These are phyloP conservation scores for Perkinsela sp. DNA, from an alignment of 208 protist species.

Conservation along the genomic window DNA sequence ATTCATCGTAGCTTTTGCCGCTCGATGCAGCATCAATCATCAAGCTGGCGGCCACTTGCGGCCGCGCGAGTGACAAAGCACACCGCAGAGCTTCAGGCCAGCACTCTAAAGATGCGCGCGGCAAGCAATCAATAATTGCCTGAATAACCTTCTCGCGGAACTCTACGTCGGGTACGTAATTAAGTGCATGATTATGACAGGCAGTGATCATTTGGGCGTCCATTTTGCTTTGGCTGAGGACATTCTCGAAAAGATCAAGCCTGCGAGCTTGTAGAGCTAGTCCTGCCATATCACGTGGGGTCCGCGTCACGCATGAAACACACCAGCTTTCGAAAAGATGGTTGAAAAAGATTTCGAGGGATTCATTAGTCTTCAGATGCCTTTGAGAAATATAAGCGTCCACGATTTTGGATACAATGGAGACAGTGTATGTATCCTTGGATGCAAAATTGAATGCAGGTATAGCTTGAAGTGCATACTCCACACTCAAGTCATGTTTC, in stretches of 20 bases:
- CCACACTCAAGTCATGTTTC: background rate
- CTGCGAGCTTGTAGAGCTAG: background rate
- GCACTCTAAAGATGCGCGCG: too few relatives aligned
- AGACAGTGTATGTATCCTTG: background rate
- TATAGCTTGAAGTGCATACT: background rate
- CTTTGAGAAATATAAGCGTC: background rate
- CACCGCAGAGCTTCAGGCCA: too few relatives aligned
- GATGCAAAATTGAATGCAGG: background rate
- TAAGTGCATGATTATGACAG: background rate
- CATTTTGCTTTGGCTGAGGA: background rate
- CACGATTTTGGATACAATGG: background rate
- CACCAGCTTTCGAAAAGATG: background rate
- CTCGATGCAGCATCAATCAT: too few relatives aligned
- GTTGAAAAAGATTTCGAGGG: background rate
- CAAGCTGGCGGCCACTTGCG: too few relatives aligned
- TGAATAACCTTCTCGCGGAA: background rate
- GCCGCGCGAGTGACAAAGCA: too few relatives aligned
- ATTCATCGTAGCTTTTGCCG: background rate
- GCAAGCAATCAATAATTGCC: background rate
- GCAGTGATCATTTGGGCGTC: background rate
- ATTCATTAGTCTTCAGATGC: background rate
- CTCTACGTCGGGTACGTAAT: background rate
- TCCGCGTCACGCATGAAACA: background rate
- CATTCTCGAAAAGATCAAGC: background rate
- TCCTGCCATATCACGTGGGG: background rate